A percentile compares a stretch with the other conserved stretches of the same genome.
These are phyloP conservation scores for Bromus sterilis DNA, from an alignment of 176 grass and related monocot genomes.

Conservation along the genomic window DNA sequence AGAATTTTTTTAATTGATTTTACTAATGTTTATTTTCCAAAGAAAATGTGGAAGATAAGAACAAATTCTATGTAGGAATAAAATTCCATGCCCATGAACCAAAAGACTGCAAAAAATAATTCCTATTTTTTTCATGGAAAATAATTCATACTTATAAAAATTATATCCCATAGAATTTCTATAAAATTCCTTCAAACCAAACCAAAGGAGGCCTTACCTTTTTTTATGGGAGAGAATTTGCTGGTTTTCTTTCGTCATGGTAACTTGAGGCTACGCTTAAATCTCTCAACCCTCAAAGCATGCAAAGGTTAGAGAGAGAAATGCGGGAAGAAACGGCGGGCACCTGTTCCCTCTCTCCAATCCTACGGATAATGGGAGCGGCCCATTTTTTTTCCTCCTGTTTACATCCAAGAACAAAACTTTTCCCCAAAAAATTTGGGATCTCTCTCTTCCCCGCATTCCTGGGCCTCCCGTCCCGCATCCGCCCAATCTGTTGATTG, in stretches of 20 bases:
- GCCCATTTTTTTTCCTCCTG: slow-evolving; percentile 27
- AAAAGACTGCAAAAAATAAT: too few relatives aligned
- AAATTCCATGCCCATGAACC: too few relatives aligned
- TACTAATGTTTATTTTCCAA: too few relatives aligned
- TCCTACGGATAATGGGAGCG: slow-evolving; percentile 9
- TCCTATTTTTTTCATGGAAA: too few relatives aligned
- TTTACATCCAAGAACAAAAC: slow-evolving; percentile 10
- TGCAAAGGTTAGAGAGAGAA: slow-evolving; percentile 50
- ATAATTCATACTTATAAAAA: too few relatives aligned
- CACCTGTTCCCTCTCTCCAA: slow-evolving; percentile 26
- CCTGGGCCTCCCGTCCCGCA: background rate
- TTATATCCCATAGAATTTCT: too few relatives aligned
- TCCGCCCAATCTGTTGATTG: background rate
- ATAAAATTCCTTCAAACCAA: too few relatives aligned
- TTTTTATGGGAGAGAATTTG: too few relatives aligned
- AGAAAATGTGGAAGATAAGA: too few relatives aligned
- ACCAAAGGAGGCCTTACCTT: too few relatives aligned
- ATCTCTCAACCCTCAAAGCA: slow-evolving; percentile 29
- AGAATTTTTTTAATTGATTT: too few relatives aligned
- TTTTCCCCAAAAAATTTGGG: background rate
- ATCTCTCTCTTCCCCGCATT: background rate
- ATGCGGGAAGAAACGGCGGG: slow-evolving; percentile 28
- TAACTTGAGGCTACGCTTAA: slow-evolving; percentile 35
- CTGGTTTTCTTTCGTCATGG: background rate
- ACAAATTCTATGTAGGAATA: too few relatives aligned